Percentiles rank a stretch among this genome's conserved stretches.
phyloP scores from a whole-genome alignment of 208 protist genomes.

The Crithidia fasciculata region DNA sequence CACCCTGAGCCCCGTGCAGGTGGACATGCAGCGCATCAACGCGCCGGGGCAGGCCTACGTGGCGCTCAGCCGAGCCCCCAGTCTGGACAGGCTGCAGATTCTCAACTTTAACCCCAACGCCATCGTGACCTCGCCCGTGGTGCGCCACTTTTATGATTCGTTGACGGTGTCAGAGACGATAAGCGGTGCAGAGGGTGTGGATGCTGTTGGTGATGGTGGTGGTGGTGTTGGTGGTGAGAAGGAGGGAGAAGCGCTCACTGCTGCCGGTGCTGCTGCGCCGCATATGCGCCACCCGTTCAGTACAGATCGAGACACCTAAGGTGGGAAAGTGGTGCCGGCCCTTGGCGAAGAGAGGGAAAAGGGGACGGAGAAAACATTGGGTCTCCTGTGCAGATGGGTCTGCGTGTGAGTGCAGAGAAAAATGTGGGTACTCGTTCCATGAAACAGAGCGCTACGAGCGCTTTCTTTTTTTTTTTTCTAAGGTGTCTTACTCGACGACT shows the following conservation, averaged over 20 bases:
- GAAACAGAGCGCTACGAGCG: too few species aligned
- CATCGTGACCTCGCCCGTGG: conserved; percentile 55
- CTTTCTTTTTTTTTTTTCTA: background rate
- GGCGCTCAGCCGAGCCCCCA: conserved; percentile 64
- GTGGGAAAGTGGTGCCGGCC: too few species aligned
- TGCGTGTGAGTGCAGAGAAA: too few species aligned
- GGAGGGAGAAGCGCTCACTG: too few species aligned
- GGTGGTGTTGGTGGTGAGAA: background rate
- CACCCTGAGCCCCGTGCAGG: conserved; percentile 62
- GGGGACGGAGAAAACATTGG: too few species aligned
- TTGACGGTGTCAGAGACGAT: background rate
- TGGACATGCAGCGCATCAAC: conserved; percentile 65
- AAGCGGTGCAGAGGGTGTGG: background rate
- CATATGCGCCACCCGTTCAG: too few species aligned
- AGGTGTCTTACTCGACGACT: background rate
- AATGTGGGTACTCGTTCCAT: too few species aligned
- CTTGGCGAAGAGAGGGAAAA: too few species aligned
- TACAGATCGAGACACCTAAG: too few species aligned
- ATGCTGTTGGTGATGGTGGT: background rate
- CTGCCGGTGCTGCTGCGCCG: too few species aligned
- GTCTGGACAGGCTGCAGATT: conserved; percentile 52
- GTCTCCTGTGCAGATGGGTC: too few species aligned
- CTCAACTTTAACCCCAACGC: conserved; percentile 42
- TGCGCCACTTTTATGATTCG: conserved; percentile 50
- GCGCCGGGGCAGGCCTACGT: conserved; percentile 82